Evolutionary conservation across 78 protist species (phyloP).

Genomic region (Cyanophora paradoxa): DNA sequence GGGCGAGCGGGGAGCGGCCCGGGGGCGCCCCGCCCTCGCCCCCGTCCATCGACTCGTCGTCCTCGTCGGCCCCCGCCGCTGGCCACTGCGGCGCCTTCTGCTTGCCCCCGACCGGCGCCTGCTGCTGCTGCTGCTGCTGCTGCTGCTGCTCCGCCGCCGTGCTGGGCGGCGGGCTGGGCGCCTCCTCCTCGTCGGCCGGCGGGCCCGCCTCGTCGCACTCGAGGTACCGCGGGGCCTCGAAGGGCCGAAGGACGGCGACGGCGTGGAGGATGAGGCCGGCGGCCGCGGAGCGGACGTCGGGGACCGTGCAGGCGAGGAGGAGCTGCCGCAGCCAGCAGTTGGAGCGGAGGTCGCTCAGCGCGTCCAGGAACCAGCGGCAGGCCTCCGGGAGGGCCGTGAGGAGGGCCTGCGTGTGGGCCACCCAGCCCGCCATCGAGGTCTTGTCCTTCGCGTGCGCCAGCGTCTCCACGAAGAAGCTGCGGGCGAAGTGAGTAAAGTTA

Average conservation of each 20-base stretch:
- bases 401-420: background rate
- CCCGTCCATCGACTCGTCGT: too few species aligned
- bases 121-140: too few species aligned
- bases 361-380: conserved; percentile 3
- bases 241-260: background rate
- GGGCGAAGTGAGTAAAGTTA: background rate
- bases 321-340: background rate
- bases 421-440: background rate
- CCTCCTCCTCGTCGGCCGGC: background rate
- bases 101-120: background rate
- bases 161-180: background rate
- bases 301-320: conserved; percentile 2
- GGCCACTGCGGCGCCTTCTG: background rate
- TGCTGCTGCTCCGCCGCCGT: background rate
- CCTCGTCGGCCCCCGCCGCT: background rate
- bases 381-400: background rate
- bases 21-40: too few species aligned
- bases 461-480: conserved; percentile 9
- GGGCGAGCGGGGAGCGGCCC: too few species aligned
- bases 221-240: background rate
- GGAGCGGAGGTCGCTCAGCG: too few species aligned
- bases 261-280: conserved; percentile 1
- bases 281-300: background rate
- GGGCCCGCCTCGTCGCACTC: background rate
- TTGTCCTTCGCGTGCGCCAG: conserved; percentile 17